phyloP scores from a whole-genome alignment of 2,329 filamentous ascomycete genomes.

The Colletotrichum australisinense region DNA sequence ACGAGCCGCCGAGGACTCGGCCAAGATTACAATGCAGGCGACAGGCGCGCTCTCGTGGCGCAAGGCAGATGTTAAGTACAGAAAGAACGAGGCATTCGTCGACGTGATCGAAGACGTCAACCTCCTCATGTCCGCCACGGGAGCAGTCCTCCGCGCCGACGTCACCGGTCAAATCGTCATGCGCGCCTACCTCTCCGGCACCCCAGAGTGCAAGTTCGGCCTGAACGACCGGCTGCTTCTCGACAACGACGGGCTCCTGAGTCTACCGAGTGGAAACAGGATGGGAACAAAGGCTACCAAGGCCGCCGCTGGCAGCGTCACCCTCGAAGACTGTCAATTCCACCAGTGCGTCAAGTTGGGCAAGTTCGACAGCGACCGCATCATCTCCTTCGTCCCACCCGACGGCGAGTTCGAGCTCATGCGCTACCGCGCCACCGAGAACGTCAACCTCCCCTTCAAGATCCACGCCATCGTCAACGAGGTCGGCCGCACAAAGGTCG shows the following conservation, averaged over 20 bases:
- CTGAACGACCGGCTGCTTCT: conserved; percentile 94
- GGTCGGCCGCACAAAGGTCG: conserved; percentile 95
- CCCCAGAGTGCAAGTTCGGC: conserved; percentile 98
- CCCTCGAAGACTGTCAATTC: conserved; percentile 97
- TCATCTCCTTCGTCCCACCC: conserved; percentile 96
- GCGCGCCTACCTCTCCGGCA: conserved; percentile 96
- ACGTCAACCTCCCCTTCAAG: conserved; percentile 98
- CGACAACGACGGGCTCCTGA: conserved; percentile 77
- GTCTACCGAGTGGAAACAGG: conserved; percentile 78
- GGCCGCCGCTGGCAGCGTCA: conserved; percentile 94
- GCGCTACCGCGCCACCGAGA: conserved; percentile 97
- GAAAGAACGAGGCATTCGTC: conserved; percentile 99
- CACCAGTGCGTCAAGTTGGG: conserved; percentile 98
- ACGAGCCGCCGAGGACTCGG: conserved; percentile 87
- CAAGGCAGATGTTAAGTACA: conserved; percentile 96
- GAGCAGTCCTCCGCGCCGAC: conserved; percentile 92
- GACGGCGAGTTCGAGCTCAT: conserved; percentile 99
- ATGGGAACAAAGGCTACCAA: conserved; percentile 90
- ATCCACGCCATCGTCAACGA: conserved; percentile 99
- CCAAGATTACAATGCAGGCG: conserved; percentile 99
- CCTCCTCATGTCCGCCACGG: conserved; percentile 97
- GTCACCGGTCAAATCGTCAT: conserved; percentile 98
- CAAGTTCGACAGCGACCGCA: conserved; percentile 95
- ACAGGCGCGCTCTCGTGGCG: conserved; percentile 97
- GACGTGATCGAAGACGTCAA: conserved; percentile 99